phyloP scores from a whole-genome alignment of 164 flowering plant species.

The Pachysandra terminalis region DNA sequence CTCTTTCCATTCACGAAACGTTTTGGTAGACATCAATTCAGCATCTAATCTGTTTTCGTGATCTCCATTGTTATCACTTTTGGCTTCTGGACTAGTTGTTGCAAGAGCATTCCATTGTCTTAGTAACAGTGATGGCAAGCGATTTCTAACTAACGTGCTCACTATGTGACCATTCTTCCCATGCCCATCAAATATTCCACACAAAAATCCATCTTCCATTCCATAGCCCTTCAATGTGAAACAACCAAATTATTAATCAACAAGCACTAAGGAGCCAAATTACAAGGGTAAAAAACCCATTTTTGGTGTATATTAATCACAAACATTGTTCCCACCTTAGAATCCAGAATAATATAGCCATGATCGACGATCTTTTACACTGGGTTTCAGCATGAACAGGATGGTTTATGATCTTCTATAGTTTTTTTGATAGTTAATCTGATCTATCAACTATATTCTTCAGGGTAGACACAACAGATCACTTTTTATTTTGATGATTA shows the following conservation, averaged over 20 bases:
- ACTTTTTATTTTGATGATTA: too few species aligned
- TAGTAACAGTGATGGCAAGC: slow-evolving; percentile 29
- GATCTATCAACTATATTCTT: too few species aligned
- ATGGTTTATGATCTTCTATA: neutral
- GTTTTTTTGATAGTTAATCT: neutral
- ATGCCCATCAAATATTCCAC: slow-evolving; percentile 92
- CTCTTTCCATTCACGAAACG: slow-evolving; percentile 48
- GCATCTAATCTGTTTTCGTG: too few species aligned
- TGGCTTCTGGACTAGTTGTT: neutral
- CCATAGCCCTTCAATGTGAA: slow-evolving; percentile 54
- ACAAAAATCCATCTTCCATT: slow-evolving; percentile 45
- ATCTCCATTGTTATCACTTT: too few species aligned
- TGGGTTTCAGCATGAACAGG: too few species aligned
- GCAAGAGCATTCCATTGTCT: slow-evolving; percentile 34
- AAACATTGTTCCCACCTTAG: too few species aligned
- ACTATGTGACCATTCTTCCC: slow-evolving; percentile 73
- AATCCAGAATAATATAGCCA: neutral
- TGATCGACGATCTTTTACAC: neutral
- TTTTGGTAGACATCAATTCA: slow-evolving; percentile 15
- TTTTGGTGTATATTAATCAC: neutral
- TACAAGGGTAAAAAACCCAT: neutral
- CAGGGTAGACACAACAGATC: too few species aligned
- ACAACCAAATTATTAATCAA: neutral
- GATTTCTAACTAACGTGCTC: slow-evolving; percentile 62
- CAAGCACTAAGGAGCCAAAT: neutral